Percentiles rank a stretch among this genome's conserved stretches.
Evolutionary conservation across 148 eudicot genomes (phyloP).

Genomic region (Camellia japonica): DNA sequence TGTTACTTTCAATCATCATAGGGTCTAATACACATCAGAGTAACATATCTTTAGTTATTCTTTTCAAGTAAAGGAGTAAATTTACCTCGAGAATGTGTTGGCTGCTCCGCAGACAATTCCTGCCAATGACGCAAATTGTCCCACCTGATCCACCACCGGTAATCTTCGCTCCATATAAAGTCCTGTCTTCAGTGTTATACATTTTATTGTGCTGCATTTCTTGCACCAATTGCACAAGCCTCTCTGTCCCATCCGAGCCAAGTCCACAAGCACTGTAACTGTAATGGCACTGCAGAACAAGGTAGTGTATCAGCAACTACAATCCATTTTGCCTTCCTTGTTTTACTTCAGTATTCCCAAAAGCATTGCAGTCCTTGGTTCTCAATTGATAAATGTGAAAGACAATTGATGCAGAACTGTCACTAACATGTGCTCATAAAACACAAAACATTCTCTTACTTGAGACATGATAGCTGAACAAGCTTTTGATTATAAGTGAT

Average conservation of each 20-base stretch:
- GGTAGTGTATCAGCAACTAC: neutral
- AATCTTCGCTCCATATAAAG: constrained; percentile 89
- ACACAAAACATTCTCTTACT: no score
- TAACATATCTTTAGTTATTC: neutral
- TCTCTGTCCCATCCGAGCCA: constrained; percentile 97
- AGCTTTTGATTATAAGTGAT: neutral
- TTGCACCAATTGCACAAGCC: constrained; percentile 84
- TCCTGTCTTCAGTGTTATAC: constrained; percentile 47
- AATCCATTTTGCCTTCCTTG: neutral
- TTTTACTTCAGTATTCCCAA: neutral
- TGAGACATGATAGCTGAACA: neutral
- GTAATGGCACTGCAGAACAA: constrained; percentile 83
- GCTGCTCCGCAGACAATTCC: constrained; percentile 72
- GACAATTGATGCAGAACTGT: neutral
- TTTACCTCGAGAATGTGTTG: constrained; percentile 82
- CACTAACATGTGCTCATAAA: neutral
- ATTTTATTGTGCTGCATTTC: constrained; percentile 73
- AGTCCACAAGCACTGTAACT: constrained; percentile 98
- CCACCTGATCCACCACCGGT: constrained; percentile 99
- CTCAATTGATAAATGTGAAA: neutral
- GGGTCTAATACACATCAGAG: neutral
- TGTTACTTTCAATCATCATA: neutral
- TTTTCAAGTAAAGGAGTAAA: neutral
- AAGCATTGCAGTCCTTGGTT: neutral
- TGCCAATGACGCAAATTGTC: constrained; percentile 78